Base-by-base conservation (phyloP, 129 eudicot species). In the Helichrysum umbraculigerum region DNA sequence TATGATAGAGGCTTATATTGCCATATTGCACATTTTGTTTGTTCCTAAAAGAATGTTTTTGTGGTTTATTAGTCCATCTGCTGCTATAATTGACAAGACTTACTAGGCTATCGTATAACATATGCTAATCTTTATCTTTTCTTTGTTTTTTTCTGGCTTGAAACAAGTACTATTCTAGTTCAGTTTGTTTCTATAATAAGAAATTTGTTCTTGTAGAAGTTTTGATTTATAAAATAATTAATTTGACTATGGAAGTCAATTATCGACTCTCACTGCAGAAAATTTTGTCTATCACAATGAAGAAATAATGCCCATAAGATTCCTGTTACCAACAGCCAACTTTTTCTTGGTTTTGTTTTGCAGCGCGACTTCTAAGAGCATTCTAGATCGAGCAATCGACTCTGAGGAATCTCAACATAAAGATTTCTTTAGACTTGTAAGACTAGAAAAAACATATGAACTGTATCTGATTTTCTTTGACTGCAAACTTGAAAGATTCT, bases 381-480 rank as follows among this genome's bases (percentile, higher is more conserved):
- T 90, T 75, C 74, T 90, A 34, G 96, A 90, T 80, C 88, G 89
- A 74, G 96, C 96, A 74, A 87, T 90, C 69, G 92, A 87, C 84
- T 78, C 96, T 41, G 96, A 90, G 78, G 96, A 90, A 57, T 88
- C 92, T 69, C 96, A 90, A 72, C 96, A 90, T 72, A 83, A 90
- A 56, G 96, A 90, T 76, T 90, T 90, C 86, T 89, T 90, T 61
- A 87, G 92, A 80, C 96, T 90, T 85, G 96, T 90, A 78, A 78
- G 78, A 61, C 34, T 12, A 47, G 28, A 10, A 74, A 74, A 21
- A 39, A 59, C 9, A 68, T 28, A 10, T 3, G 10, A 71, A 17
- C 35, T 57, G 64, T 65, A 11, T 7, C 52, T 57, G 41, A 65
- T 28, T 58, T 4, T 51, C 19, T 78, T 71, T n/a, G 29, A 37